Base-by-base conservation (phyloP, 2,329 filamentous ascomycete species). In the Xylaria sp. region DNA sequence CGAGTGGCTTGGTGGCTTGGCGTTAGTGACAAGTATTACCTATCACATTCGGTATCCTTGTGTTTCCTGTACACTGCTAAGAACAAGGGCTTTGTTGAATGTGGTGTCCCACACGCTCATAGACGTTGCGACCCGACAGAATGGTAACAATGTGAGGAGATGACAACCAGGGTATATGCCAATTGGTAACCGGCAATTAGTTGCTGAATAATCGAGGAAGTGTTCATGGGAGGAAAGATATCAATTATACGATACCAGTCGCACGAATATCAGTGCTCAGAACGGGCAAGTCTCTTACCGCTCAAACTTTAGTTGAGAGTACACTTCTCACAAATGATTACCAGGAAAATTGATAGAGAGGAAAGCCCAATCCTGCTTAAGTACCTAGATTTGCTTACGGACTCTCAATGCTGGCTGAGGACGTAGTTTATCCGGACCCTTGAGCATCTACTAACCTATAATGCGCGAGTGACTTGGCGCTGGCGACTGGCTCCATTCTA, bases 81-180 rank as follows among this genome's bases (percentile, higher is more conserved):
- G 15, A 39, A 50, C 46, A 57, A 20, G 55, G 36, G 8, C 10
- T 13, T 28, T 28, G 20, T 25, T 28, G 5, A 28, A 6, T 20
- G 39, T 45, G 8, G 36, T 58, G 39, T 45, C 20, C 39, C 25
- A 25, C 39, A 58, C 55, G 12, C 39, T 45, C 55, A 15, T 6
- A 58, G 39, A 58, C 58, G 25, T 60, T 60, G 43, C 43, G 60
- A 65, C 52, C 70, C 68, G 63, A 62, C 58, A 57, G 43, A 46
- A 58, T 62, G 68, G 68, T 72, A 73, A 66, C 70, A 60, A 67
- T 61, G 64, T 7, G 55, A 43, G 52, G 55, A 32, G 23, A 45
- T 15, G 23, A 18, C 15, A 13, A 50, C 36, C 5, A n/a, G 53
- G 32, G 32, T 18, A n/a, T 15, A 28, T 28, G 15, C 34, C 58